Base-by-base conservation (phyloP, 768 basidiomycete species). In the Kondoa malvinella region DNA sequence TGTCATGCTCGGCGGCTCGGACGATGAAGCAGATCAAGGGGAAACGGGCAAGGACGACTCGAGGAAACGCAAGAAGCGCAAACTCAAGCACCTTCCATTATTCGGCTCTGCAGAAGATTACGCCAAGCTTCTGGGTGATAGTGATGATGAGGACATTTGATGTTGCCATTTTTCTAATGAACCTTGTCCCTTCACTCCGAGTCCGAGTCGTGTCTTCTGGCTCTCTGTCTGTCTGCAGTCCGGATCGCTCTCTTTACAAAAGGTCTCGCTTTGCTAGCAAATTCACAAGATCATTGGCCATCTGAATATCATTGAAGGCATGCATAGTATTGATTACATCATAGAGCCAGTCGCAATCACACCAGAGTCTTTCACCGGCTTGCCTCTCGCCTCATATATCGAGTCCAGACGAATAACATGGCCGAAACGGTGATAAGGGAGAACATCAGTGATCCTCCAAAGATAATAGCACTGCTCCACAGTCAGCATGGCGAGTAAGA, bases 81-180 rank as follows among this genome's bases (percentile, higher is more conserved):
- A 73, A 69, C 58, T 74, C 32, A 73, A 73, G 67, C 68, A 70
- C 56, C 57, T 75, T 50, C 74, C 73, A 8, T 66, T 66, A 33
- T 75, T 75, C 40, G 74, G 71, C n/a, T 70, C 68, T 30, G 73
- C 72, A 8, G 72, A 73, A 16, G 74, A 74, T 56, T 75, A 72
- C 27, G 71, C 70, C 21, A 69, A 73, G 29, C 34, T 75, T 1
- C 50, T 75, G 1, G 71, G 71, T 67, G 72, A 73, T 21, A 67
- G 65, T 34, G 68, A 69, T 26, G 65, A 25, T 15, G 17, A 29
- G 32, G 21, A 30, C 32, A 16, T 64, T 27, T 64, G 14, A 33
- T 33, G 4, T 64, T n/a, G n/a, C n/a, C n/a, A n/a, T n/a, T n/a
- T n/a, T n/a, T n/a, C n/a, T n/a, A n/a, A n/a, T n/a, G n/a, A n/a